A percentile compares a stretch with the other conserved stretches of the same genome.
These are phyloP conservation scores for Euphorbia pulcherrima DNA, from an alignment of 345 rosid genomes.

Conservation along the genomic window DNA sequence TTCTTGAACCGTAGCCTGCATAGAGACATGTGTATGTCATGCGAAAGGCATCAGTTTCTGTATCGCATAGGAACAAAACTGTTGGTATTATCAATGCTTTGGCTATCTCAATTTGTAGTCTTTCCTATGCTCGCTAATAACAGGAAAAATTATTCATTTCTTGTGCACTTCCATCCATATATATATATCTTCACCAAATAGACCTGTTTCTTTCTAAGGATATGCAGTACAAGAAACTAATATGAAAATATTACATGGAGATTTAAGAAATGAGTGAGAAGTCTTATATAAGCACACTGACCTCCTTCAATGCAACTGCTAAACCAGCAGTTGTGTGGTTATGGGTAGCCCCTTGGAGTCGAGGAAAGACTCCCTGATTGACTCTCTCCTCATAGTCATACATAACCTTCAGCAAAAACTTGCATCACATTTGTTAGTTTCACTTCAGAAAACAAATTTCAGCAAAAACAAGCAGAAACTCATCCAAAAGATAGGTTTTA, in stretches of 20 bases:
- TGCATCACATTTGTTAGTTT: constrained; percentile 11
- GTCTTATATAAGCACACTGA: constrained; percentile 14
- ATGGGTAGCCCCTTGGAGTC: constrained; percentile 99
- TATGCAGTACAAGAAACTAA: too few relatives aligned
- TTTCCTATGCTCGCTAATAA: not conserved
- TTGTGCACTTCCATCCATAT: not conserved
- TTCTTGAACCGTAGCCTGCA: too few relatives aligned
- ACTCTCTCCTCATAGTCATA: constrained; percentile 95
- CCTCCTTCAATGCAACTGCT: constrained; percentile 96
- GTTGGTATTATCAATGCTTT: not conserved
- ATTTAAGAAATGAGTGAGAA: not conserved
- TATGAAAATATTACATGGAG: not conserved
- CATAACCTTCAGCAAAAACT: constrained; percentile 48
- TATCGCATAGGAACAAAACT: not conserved
- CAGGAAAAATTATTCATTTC: not conserved
- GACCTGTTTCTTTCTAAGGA: not conserved
- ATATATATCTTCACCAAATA: not conserved
- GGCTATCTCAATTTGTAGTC: not conserved
- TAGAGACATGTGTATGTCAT: too few relatives aligned
- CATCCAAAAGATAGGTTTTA: not conserved
- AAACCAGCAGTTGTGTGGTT: constrained; percentile 96
- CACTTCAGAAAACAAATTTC: constrained; percentile 1
- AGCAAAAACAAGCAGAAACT: not conserved
- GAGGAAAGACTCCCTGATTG: constrained; percentile 96
- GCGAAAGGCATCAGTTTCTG: too few relatives aligned